Base-by-base conservation (phyloP, 805 yeast genomes). In the Candida tibetensis region DNA sequence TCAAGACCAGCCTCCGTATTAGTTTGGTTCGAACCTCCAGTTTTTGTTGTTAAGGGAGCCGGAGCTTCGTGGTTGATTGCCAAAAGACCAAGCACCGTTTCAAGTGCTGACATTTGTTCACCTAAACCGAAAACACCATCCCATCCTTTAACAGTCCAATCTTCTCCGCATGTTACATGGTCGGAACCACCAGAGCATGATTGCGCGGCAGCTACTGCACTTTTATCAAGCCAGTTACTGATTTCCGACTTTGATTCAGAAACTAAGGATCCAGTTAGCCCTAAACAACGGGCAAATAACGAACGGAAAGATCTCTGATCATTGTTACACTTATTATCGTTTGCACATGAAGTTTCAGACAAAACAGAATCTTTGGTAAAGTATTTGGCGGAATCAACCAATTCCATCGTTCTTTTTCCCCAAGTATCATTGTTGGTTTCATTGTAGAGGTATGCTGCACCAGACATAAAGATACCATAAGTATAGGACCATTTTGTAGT, bases 171-270 rank as follows among this genome's bases (percentile, higher is more conserved):
- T 0, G 97, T 90, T 46, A 79, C 83, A 13, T 87, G 87, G 58
- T 90, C 97, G 4, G 63, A 42, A 52, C 96, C 97, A 52, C 91
- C 93, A 12, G 74, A 58, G 60, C 93, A 85, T 1, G 88, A 71
- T 34, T 64, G 60, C 1, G 89, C 89, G 5, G 88, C 90, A 2
- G 77, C 90, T 37, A 55, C 48, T 0, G 91, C 89, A 35, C 84
- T 74, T 2, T 69, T 51, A 28, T 63, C 57, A 29, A 79, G 39
- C 44, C 63, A 59, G 2, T 70, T 59, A 37, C 46, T 52, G 30
- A 84, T 72, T 3, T 56, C 53, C 27, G 62, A 72, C 21, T 57
- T 52, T 4, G 77, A 66, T 2, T 58, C 58, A 3, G 87, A 83
- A 9, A 75, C 77, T 41, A 83, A 54, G 10, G 61, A 60, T 6